Percentiles rank a stretch among this genome's conserved stretches.
phyloP scores from a whole-genome alignment of 2,329 filamentous ascomycete species.

The Diaporthe capsici region DNA sequence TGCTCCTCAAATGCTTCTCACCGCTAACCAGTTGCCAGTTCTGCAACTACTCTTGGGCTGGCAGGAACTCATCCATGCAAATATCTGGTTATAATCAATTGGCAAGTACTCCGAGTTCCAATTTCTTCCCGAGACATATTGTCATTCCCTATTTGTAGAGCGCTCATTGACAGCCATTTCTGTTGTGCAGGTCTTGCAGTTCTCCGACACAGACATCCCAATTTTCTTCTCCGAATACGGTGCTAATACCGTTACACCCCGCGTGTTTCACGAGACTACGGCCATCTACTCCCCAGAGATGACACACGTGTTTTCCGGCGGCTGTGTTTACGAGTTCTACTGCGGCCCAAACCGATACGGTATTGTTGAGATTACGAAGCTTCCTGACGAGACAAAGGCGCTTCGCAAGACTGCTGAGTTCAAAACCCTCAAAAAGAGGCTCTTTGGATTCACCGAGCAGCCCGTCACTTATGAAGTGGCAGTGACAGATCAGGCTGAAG shows the following conservation, averaged over 20 bases:
- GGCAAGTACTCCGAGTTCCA: conserved; percentile 21
- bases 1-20: too few species aligned
- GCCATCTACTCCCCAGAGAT: conserved; percentile 69
- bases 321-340: conserved; percentile 73
- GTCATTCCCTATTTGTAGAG: too few species aligned
- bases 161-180: not conserved
- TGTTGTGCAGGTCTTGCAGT: conserved; percentile 56
- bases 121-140: not conserved
- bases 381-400: not conserved
- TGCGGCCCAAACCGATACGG: conserved; percentile 61
- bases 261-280: conserved; percentile 69
- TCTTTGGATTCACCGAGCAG: not conserved
- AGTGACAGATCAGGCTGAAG: not conserved
- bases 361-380: conserved; percentile 54
- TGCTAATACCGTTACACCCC: conserved; percentile 64
- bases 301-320: conserved; percentile 68
- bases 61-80: conserved; percentile 61
- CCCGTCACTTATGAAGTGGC: not conserved
- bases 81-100: conserved; percentile 62
- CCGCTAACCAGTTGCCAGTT: conserved; percentile 46
- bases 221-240: conserved; percentile 74
- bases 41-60: conserved; percentile 72
- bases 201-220: conserved; percentile 66
- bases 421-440: conserved; percentile 27
- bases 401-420: conserved; percentile 11